Base-by-base conservation (phyloP, 2,329 filamentous ascomycete genomes). In the Talaromyces sp. region DNA sequence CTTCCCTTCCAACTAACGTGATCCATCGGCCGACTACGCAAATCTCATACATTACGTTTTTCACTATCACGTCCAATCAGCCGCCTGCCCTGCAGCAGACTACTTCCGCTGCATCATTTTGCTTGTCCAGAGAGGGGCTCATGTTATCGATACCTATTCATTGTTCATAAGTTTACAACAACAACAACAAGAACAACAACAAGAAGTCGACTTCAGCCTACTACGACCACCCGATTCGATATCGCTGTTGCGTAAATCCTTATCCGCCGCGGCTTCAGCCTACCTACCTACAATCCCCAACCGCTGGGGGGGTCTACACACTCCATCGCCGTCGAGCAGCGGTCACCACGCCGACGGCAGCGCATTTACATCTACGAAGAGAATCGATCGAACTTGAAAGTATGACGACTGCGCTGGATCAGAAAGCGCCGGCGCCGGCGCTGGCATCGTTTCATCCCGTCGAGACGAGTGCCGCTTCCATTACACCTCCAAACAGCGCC, bases 401-500 rank as follows among this genome's bases (percentile, higher is more conserved):
- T 3, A 77, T 77, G 75, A 71, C 73, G 67, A 68, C 71, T 58
- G 65, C 69, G 60, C 64, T 75, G 62, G 72, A 76, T 62, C 71
- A 74, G 9, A 44, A 61, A 57, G 21, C 54, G 21, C 54, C 50
- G 25, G 55, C 56, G 65, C 67, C 73, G 44, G 63, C 66, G 50
- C 61, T 70, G 61, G 69, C 71, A 28, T 65, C 67, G 25, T 67
- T 72, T 61, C 68, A 66, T 48, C 67, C 67, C 42, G 64, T 68
- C 54, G 65, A 69, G 56, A 66, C 69, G 54, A 70, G 71, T 40
- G 69, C 73, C 39, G 70, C 71, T 18, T 78, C 76, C 35, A 77
- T 79, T 35, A 79, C 77, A 60, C 77, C 77, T 37, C 77, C 77
- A 46, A 75, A 76, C 42, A 79, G 76, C 66, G 73, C 75, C 64